Evolutionary conservation across 257 asterid species (phyloP), one percentile per base, ranked within the genome.

Genomic region (Vinca minor): DNA sequence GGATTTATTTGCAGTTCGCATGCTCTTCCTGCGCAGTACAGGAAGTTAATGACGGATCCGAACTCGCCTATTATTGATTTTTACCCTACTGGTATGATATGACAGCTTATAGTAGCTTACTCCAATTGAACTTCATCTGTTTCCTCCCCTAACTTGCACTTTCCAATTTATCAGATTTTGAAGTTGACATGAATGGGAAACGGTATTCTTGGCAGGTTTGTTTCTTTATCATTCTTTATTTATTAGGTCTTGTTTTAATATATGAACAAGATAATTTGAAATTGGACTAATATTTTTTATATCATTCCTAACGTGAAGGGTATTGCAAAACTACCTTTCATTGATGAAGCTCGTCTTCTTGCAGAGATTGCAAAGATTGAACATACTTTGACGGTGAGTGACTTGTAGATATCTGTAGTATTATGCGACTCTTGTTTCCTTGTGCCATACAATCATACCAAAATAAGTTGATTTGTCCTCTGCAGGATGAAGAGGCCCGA

Each of bases 141-240:
- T n/a, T n/a, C n/a, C n/a, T 20, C 47, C 31, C 59, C 25, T 66
- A 36, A 64, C n/a, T 44, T n/a, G 35, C 58, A 23, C 60, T 62
- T 21, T 58, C 76, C 71, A 68, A 31, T 63, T 52, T 48, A 41
- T 74, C 85, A 92, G 96, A 92, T 77, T 92, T 92, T 59, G 98
- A 87, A 75, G 89, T 92, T 55, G 98, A 92, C 83, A 92, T 88
- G 98, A 89, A 87, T 23, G 98, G 98, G 12, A 88, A 92, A 73
- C 81, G 96, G 78, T 92, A 48, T 82, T 79, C 98, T 55, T 92
- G 98, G 98, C 95, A 86, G 96, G 85, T 80, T 64, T 2, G 17
- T 62, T 47, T 59, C 17, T 50, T 49, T n/a, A n/a, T n/a, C n/a
- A n/a, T n/a, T n/a, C n/a, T n/a, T n/a, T 65, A n/a, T 20, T 59